A percentile compares a stretch with the other conserved stretches of the same genome.
phyloP scores from a whole-genome alignment of 768 basidiomycete genomes.

The Termitomyces sp. region DNA sequence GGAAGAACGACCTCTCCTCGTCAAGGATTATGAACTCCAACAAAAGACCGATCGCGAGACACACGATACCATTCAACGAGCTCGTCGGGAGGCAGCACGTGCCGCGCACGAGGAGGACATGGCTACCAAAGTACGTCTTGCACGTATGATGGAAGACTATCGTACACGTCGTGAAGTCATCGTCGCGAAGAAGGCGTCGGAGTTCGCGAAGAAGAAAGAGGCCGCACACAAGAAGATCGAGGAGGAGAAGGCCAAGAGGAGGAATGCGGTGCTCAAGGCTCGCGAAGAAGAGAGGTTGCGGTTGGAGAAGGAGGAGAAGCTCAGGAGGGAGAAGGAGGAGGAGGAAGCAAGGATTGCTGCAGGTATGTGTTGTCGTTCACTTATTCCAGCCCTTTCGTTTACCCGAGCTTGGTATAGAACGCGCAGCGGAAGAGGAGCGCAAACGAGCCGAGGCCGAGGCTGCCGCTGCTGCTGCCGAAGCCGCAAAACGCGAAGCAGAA shows the following conservation, averaged over 20 bases:
- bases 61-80: slow-evolving; percentile 58
- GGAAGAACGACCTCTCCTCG: slow-evolving; percentile 84
- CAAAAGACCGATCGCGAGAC: slow-evolving; percentile 72
- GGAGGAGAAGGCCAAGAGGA: slow-evolving; percentile 79
- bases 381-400: neutral
- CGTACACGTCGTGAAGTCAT: slow-evolving; percentile 47
- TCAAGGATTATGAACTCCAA: slow-evolving; percentile 82
- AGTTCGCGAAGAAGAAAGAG: slow-evolving; percentile 58
- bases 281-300: slow-evolving; percentile 54
- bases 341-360: slow-evolving; percentile 44
- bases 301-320: slow-evolving; percentile 37
- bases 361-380: slow-evolving; percentile 35
- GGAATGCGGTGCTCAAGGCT: slow-evolving; percentile 50
- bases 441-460: slow-evolving; percentile 47
- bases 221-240: slow-evolving; percentile 67
- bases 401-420: slow-evolving; percentile 47
- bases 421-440: slow-evolving; percentile 52
- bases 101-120: slow-evolving; percentile 63
- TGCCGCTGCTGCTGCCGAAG: slow-evolving; percentile 42
- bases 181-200: slow-evolving; percentile 54
- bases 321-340: slow-evolving; percentile 48
- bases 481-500: slow-evolving; percentile 59
- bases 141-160: slow-evolving; percentile 74
- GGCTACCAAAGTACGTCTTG: slow-evolving; percentile 70
- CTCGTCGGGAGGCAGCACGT: slow-evolving; percentile 53